Conservation (phyloP, 129 eudicot genomes). For the Deinandra increscens region DNA sequence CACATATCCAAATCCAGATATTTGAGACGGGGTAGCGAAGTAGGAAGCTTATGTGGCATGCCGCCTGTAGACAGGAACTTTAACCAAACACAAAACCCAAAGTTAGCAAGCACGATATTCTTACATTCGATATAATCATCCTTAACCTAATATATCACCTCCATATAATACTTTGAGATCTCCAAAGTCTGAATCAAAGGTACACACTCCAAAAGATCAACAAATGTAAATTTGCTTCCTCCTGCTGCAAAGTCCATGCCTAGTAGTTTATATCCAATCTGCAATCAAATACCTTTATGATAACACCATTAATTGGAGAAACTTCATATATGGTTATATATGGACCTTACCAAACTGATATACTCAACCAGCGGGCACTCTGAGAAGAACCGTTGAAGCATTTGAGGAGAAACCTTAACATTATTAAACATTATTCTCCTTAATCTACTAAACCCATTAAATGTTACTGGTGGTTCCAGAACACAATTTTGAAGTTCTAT, state of each 20-base stretch:
- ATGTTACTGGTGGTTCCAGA: constrained; percentile 14
- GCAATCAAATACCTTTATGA: background rate
- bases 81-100: background rate
- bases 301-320: background rate
- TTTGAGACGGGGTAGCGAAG: background rate
- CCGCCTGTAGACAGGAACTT: constrained; percentile 9
- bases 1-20: background rate
- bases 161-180: background rate
- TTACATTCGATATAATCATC: background rate
- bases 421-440: background rate
- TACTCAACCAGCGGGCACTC: constrained; percentile 21
- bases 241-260: background rate
- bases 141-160: background rate
- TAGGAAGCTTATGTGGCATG: constrained; percentile 7
- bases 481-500: constrained; percentile 7
- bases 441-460: constrained; percentile 21
- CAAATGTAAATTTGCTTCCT: background rate
- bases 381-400: constrained; percentile 17
- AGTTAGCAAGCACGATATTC: background rate
- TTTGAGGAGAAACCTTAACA: background rate
- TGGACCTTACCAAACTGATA: constrained; percentile 4
- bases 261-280: too few relatives aligned
- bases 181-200: constrained; percentile 1
- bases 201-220: background rate
- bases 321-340: background rate